Conservation (phyloP, 768 basidiomycete species). For the Amanita pallidorosea region DNA sequence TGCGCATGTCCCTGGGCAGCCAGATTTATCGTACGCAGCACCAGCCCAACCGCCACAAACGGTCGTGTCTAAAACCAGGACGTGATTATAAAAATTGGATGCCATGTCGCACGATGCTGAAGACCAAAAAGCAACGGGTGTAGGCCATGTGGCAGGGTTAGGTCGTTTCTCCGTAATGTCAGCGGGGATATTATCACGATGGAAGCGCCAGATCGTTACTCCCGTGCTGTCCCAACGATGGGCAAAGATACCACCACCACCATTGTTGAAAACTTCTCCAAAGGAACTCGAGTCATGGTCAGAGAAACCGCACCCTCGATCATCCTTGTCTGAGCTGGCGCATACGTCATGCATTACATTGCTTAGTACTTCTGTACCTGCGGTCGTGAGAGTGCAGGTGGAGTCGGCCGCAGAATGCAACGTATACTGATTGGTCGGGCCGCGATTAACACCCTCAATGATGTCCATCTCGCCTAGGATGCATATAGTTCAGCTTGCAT, state of each 20-base stretch:
- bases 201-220: slow-evolving; percentile 48
- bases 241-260: slow-evolving; percentile 42
- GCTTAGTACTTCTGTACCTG: slow-evolving; percentile 15
- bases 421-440: slow-evolving; percentile 49
- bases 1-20: slow-evolving; percentile 37
- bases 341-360: slow-evolving; percentile 24
- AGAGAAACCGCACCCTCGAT: slow-evolving; percentile 40
- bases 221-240: slow-evolving; percentile 43
- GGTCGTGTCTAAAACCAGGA: slow-evolving; percentile 35
- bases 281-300: slow-evolving; percentile 29
- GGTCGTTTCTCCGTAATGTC: slow-evolving; percentile 38
- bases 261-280: slow-evolving; percentile 33
- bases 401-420: slow-evolving; percentile 43
- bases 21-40: slow-evolving; percentile 20
- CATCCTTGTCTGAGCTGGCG: slow-evolving; percentile 23
- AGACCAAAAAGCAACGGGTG: slow-evolving; percentile 41
- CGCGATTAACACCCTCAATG: slow-evolving; percentile 60
- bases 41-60: slow-evolving; percentile 39
- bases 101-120: slow-evolving; percentile 36
- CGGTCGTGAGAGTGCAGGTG: slow-evolving; percentile 25
- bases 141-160: slow-evolving; percentile 38
- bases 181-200: slow-evolving; percentile 36
- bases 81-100: slow-evolving; percentile 41
- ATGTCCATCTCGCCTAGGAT: slow-evolving; percentile 56
- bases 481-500: background rate